Percentiles rank a stretch among this genome's conserved stretches.
Evolutionary conservation across 352 stramenopile genomes (phyloP).

Genomic region (Pythium angustatum): DNA sequence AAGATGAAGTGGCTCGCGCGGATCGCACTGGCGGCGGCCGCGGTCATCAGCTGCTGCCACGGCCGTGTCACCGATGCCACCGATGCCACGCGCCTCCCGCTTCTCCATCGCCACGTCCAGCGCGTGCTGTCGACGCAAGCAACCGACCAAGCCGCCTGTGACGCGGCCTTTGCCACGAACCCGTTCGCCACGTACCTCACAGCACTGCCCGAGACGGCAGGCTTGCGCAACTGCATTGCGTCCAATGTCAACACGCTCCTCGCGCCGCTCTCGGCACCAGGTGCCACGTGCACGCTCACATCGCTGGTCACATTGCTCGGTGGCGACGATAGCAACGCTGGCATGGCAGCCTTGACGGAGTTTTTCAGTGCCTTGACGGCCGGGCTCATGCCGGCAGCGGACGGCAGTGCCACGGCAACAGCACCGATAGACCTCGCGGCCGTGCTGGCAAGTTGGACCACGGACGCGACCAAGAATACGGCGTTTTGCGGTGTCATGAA

Average conservation of each 20-base stretch:
- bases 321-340: slow-evolving; percentile 22
- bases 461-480: slow-evolving; percentile 39
- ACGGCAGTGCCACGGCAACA: slow-evolving; percentile 8
- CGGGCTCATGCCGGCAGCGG: slow-evolving; percentile 28
- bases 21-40: not conserved
- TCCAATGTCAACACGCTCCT: slow-evolving; percentile 51
- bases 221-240: slow-evolving; percentile 50
- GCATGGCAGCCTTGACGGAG: slow-evolving; percentile 42
- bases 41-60: not conserved
- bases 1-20: slow-evolving; percentile 6
- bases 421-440: slow-evolving; percentile 24
- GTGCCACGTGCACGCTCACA: slow-evolving; percentile 50
- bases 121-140: slow-evolving; percentile 19
- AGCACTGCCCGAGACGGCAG: slow-evolving; percentile 42
- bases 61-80: not conserved
- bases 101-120: slow-evolving; percentile 21
- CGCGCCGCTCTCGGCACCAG: slow-evolving; percentile 33
- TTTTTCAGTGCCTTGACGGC: slow-evolving; percentile 42
- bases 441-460: slow-evolving; percentile 42
- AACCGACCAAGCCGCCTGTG: slow-evolving; percentile 40
- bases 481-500: slow-evolving; percentile 69
- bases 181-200: slow-evolving; percentile 47
- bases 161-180: slow-evolving; percentile 41
- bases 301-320: slow-evolving; percentile 46
- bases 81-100: not conserved